A percentile compares a stretch with the other conserved stretches of the same genome.
Conservation (phyloP, 495 filamentous ascomycete species). For the Staphylotrichum tortipilum region DNA sequence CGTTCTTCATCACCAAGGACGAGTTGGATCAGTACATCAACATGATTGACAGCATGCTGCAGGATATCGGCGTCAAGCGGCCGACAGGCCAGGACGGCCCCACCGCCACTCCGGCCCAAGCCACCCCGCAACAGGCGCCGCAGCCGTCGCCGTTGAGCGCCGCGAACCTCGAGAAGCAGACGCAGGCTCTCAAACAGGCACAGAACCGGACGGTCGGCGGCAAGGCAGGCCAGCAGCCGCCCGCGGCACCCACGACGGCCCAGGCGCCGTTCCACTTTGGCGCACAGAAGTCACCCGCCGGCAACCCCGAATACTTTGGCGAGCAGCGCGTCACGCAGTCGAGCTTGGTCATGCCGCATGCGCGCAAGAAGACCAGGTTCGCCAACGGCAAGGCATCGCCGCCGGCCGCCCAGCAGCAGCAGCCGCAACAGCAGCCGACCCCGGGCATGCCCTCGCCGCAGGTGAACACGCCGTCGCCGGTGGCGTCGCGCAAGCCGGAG, state of each 20-base stretch:
- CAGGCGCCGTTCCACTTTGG: constrained; percentile 61
- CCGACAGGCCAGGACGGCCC: constrained; percentile 6
- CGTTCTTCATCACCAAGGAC: constrained; percentile 48
- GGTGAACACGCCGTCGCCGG: constrained; percentile 38
- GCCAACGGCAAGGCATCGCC: constrained; percentile 20
- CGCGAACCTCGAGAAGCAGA: constrained; percentile 60
- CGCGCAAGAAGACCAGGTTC: constrained; percentile 46
- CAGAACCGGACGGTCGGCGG: constrained; percentile 37
- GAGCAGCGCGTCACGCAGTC: constrained; percentile 38
- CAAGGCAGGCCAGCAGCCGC: constrained; percentile 42
- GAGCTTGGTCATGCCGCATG: constrained; percentile 44
- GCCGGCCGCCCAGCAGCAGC: constrained; percentile 17
- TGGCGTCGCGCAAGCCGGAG: constrained; percentile 33
- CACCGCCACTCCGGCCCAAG: constrained; percentile 8
- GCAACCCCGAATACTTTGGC: constrained; percentile 50
- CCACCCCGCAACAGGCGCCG: constrained; percentile 17
- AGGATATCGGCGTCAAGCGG: background rate
- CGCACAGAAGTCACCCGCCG: constrained; percentile 61
- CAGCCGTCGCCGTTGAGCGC: constrained; percentile 51
- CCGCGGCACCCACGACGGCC: constrained; percentile 54
- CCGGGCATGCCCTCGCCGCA: constrained; percentile 42
- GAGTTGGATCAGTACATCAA: constrained; percentile 45
- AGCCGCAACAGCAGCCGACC: constrained; percentile 16
- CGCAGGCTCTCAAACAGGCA: constrained; percentile 43
- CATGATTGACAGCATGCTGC: constrained; percentile 25